phyloP scores from a whole-genome alignment of 768 basidiomycete species.

The Suillus bovinus region DNA sequence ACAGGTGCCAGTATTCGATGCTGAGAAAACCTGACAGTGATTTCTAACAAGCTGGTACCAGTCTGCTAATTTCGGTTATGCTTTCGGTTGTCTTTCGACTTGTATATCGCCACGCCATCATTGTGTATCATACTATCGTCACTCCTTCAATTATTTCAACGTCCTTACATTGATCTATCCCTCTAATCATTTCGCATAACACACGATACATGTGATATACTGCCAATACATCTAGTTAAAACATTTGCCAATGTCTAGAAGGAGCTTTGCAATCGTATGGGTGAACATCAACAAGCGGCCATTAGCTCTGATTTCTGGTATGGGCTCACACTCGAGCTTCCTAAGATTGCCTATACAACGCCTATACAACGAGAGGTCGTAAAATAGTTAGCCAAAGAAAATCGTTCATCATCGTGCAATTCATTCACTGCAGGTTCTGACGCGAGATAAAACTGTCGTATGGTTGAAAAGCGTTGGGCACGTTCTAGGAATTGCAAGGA shows the following conservation, averaged over 20 bases:
- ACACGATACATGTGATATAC: neutral
- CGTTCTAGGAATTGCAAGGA: too few relatives aligned
- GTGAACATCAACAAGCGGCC: neutral
- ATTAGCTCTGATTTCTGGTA: neutral
- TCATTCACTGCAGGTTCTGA: too few relatives aligned
- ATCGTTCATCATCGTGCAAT: too few relatives aligned
- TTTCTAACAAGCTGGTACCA: neutral
- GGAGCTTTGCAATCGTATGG: neutral
- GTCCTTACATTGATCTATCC: neutral
- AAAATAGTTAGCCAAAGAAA: too few relatives aligned
- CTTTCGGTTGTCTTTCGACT: neutral
- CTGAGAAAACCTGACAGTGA: neutral
- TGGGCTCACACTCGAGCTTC: too few relatives aligned
- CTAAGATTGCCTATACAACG: too few relatives aligned
- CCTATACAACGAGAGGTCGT: too few relatives aligned
- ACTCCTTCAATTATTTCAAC: neutral
- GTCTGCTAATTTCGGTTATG: neutral
- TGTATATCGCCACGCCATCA: neutral
- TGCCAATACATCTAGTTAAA: neutral
- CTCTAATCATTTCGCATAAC: neutral
- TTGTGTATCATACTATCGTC: neutral
- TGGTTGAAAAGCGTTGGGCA: too few relatives aligned
- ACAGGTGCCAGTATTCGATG: neutral
- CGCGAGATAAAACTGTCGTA: too few relatives aligned
- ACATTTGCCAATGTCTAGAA: neutral